These are phyloP conservation scores for Cicer pinnatifidum DNA, from an alignment of 306 rosid genomes.

Conservation along the genomic window DNA sequence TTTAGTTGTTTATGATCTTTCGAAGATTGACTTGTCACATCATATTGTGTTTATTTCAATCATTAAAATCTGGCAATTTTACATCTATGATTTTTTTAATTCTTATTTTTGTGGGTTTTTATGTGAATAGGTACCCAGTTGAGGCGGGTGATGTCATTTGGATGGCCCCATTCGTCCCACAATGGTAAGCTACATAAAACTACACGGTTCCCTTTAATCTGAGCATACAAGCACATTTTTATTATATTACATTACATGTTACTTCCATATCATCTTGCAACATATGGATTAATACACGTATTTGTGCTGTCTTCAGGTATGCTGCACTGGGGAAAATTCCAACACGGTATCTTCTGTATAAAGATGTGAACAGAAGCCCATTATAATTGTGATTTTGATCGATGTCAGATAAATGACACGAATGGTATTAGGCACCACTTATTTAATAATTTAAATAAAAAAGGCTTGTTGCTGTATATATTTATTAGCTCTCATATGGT, in stretches of 20 bases:
- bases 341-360: constrained; percentile 87
- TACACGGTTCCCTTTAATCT: neutral
- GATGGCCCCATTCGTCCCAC: constrained; percentile 99
- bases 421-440: constrained; percentile 22
- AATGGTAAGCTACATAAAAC: constrained; percentile 60
- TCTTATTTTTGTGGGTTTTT: neutral
- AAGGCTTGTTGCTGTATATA: constrained; percentile 14
- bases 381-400: constrained; percentile 47
- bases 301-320: constrained; percentile 65
- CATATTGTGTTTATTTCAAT: constrained; percentile 32
- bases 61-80: constrained; percentile 5
- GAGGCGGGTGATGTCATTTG: constrained; percentile 94
- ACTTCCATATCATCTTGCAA: constrained; percentile 31
- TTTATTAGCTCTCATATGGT: constrained; percentile 20
- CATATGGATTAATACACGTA: constrained; percentile 6
- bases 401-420: constrained; percentile 30
- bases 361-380: constrained; percentile 83
- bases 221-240: neutral
- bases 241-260: constrained; percentile 19
- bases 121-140: constrained; percentile 77
- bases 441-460: constrained; percentile 31
- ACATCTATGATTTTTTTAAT: neutral
- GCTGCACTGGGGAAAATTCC: constrained; percentile 87
- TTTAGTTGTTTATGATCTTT: neutral
- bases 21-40: neutral